Conservation (phyloP, 805 yeast genomes). For the Monosporozyma siamensis region DNA sequence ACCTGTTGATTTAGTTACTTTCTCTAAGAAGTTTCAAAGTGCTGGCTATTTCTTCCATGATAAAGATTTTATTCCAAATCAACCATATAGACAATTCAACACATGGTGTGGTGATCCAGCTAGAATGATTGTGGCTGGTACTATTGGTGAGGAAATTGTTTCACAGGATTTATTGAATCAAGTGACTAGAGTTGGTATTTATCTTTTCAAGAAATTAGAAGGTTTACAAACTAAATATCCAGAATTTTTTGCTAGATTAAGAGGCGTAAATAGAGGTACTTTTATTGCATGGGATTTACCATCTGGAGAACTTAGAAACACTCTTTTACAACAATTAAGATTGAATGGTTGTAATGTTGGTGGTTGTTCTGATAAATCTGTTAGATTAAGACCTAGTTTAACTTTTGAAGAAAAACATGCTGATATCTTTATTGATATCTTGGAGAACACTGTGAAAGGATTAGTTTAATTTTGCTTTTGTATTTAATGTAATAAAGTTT, state of each 20-base stretch:
- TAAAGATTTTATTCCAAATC: slow-evolving; percentile 47
- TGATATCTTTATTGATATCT: slow-evolving; percentile 41
- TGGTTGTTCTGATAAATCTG: slow-evolving; percentile 51
- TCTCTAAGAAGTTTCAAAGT: slow-evolving; percentile 64
- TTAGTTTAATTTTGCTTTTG: slow-evolving; percentile 5
- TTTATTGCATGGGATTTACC: slow-evolving; percentile 58
- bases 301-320: slow-evolving; percentile 36
- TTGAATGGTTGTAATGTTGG: slow-evolving; percentile 54
- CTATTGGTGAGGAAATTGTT: slow-evolving; percentile 46
- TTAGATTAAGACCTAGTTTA: slow-evolving; percentile 58
- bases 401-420: slow-evolving; percentile 55
- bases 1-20: slow-evolving; percentile 61
- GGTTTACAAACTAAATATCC: slow-evolving; percentile 34
- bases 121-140: slow-evolving; percentile 52
- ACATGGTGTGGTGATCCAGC: slow-evolving; percentile 77
- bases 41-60: slow-evolving; percentile 63
- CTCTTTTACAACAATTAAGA: slow-evolving; percentile 38
- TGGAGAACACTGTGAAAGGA: slow-evolving; percentile 28
- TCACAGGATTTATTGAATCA: slow-evolving; percentile 41
- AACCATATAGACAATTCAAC: slow-evolving; percentile 62
- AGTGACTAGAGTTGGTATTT: slow-evolving; percentile 45
- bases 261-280: slow-evolving; percentile 57
- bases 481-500: too few species aligned
- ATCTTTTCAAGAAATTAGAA: slow-evolving; percentile 39
- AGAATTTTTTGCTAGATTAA: slow-evolving; percentile 36